phyloP scores from a whole-genome alignment of 441 rosid genomes.

The Kokia cookei region DNA sequence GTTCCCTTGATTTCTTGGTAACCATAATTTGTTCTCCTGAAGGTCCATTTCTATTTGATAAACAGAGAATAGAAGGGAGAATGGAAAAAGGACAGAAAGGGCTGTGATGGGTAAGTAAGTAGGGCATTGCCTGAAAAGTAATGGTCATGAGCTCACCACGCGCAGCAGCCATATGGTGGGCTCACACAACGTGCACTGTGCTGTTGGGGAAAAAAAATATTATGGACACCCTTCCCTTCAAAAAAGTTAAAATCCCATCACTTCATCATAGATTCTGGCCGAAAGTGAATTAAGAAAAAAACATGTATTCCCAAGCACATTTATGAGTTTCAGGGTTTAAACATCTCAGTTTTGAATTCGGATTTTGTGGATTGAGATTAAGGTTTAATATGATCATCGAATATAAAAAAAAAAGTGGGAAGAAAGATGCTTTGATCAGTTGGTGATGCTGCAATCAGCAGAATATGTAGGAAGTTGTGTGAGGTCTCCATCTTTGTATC shows the following conservation, averaged over 20 bases:
- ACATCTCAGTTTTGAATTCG: too few relatives aligned
- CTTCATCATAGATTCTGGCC: neutral
- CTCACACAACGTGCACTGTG: neutral
- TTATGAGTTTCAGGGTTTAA: too few relatives aligned
- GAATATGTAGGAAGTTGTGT: neutral
- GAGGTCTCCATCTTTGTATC: neutral
- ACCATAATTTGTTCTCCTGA: neutral
- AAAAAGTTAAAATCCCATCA: neutral
- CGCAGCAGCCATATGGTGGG: neutral
- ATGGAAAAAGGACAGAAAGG: neutral
- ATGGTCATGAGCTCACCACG: neutral
- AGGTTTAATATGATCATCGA: too few relatives aligned
- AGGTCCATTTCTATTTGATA: neutral
- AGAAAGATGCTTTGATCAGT: neutral
- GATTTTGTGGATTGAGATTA: too few relatives aligned
- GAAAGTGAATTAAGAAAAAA: neutral
- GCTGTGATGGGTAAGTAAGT: neutral
- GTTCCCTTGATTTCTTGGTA: neutral
- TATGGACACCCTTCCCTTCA: neutral
- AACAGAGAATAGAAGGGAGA: neutral
- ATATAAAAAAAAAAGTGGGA: too few relatives aligned
- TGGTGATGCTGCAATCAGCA: neutral
- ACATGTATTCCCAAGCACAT: too few relatives aligned
- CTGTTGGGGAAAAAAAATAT: neutral
- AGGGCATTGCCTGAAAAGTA: neutral